Conservation (phyloP, 1,284 basidiomycete genomes). For the Boletus albobrunnescens region DNA sequence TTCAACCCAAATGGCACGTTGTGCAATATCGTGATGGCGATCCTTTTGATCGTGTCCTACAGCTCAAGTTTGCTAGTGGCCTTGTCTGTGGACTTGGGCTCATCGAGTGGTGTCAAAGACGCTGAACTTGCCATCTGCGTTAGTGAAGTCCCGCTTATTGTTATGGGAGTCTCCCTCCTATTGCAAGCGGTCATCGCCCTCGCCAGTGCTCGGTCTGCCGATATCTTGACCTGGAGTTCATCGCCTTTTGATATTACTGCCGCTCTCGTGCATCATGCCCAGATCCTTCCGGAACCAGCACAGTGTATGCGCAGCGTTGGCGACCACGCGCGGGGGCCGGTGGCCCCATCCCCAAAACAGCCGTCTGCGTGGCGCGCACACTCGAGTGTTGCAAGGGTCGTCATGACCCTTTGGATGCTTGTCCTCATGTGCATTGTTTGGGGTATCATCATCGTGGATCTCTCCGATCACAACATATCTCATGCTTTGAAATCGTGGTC, state of each 20-base stretch:
- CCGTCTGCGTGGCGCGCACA: slow-evolving; percentile 30
- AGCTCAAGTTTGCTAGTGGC: slow-evolving; percentile 25
- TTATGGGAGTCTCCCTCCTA: slow-evolving; percentile 22
- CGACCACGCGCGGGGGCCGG: slow-evolving; percentile 11
- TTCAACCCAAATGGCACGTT: slow-evolving; percentile 24
- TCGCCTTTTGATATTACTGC: slow-evolving; percentile 34
- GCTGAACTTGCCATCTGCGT: slow-evolving; percentile 17
- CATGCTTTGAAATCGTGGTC: slow-evolving; percentile 17
- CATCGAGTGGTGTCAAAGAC: slow-evolving; percentile 14
- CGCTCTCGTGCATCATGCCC: slow-evolving; percentile 28
- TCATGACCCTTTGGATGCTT: slow-evolving; percentile 23
- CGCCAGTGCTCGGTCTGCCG: slow-evolving; percentile 13
- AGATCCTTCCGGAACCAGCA: slow-evolving; percentile 15
- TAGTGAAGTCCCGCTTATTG: slow-evolving; percentile 28
- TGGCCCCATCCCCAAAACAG: slow-evolving; percentile 17
- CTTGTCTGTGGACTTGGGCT: slow-evolving; percentile 16
- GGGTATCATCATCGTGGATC: slow-evolving; percentile 21
- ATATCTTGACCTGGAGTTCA: slow-evolving; percentile 32
- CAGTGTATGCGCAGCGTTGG: slow-evolving; percentile 25
- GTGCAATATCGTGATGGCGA: slow-evolving; percentile 25
- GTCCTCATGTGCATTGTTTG: slow-evolving; percentile 19
- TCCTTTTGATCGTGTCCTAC: slow-evolving; percentile 30
- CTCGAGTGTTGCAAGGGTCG: slow-evolving; percentile 16
- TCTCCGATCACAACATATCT: slow-evolving; percentile 14
- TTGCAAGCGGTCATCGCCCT: slow-evolving; percentile 27